Percentiles rank a stretch among this genome's conserved stretches.
Evolutionary conservation across 441 rosid genomes (phyloP).

Genomic region (Erodium moschatum): DNA sequence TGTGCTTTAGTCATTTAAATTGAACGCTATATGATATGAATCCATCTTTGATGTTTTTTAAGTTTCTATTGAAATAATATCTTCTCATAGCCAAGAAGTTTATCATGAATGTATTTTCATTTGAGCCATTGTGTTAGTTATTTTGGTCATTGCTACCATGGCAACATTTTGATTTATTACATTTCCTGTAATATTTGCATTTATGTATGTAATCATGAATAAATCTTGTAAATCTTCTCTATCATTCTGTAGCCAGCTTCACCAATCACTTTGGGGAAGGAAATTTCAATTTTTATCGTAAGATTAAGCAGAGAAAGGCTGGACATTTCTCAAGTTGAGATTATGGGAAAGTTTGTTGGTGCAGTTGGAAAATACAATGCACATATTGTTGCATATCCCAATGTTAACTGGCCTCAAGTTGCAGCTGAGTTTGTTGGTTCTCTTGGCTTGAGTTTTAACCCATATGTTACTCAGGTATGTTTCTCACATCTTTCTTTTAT

Average conservation of each 20-base stretch:
- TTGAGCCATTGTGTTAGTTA: neutral
- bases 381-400: constrained; percentile 72
- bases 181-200: neutral
- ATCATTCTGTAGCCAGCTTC: constrained; percentile 73
- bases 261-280: constrained; percentile 89
- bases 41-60: neutral
- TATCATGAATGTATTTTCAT: neutral
- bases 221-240: neutral
- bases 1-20: neutral
- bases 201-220: too few relatives aligned
- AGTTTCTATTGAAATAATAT: neutral
- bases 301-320: constrained; percentile 71
- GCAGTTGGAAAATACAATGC: constrained; percentile 96
- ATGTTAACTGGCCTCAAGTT: constrained; percentile 63
- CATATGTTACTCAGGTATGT: constrained; percentile 76
- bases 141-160: constrained; percentile 3
- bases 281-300: constrained; percentile 78
- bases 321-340: constrained; percentile 56
- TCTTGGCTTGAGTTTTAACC: constrained; percentile 75
- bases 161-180: constrained; percentile 6
- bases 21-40: neutral
- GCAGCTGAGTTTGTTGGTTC: constrained; percentile 77
- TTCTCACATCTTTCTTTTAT: constrained; percentile 7
- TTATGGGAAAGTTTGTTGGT: constrained; percentile 94
- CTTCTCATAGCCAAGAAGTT: neutral